Conservation (phyloP, 1,284 basidiomycete species). For the Stygiomarasmius scandens region DNA sequence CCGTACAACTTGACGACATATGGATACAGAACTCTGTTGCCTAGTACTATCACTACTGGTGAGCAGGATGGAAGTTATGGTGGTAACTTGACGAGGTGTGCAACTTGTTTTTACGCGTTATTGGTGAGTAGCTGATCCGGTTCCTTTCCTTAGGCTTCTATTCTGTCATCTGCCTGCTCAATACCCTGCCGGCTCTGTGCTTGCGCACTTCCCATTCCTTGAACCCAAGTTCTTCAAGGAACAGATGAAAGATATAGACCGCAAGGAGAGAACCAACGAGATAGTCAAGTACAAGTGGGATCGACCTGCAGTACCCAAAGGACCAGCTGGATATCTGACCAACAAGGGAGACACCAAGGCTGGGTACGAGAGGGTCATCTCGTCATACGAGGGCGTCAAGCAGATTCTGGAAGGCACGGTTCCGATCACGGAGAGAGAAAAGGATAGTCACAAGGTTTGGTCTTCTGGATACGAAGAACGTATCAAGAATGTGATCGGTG, state of each 20-base stretch:
- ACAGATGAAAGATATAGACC: constrained; percentile 30
- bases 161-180: constrained; percentile 70
- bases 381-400: constrained; percentile 36
- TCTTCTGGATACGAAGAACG: not conserved
- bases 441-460: not conserved
- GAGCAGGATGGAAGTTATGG: not conserved
- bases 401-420: constrained; percentile 31
- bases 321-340: constrained; percentile 18
- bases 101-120: no score
- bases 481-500: constrained; percentile 5
- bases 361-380: constrained; percentile 23
- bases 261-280: constrained; percentile 21
- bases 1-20: constrained; percentile 74
- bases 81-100: not conserved
- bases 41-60: not conserved
- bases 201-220: constrained; percentile 70
- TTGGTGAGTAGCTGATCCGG: no score
- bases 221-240: constrained; percentile 50
- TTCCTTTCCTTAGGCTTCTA: constrained; percentile 43
- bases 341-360: not conserved
- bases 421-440: not conserved
- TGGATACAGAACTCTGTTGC: constrained; percentile 70
- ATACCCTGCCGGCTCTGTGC: constrained; percentile 61
- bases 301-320: constrained; percentile 35
- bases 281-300: constrained; percentile 52